A percentile compares a stretch with the other conserved stretches of the same genome.
Conservation (phyloP, 176 grass and related monocot species). For the Carex scoparia region DNA sequence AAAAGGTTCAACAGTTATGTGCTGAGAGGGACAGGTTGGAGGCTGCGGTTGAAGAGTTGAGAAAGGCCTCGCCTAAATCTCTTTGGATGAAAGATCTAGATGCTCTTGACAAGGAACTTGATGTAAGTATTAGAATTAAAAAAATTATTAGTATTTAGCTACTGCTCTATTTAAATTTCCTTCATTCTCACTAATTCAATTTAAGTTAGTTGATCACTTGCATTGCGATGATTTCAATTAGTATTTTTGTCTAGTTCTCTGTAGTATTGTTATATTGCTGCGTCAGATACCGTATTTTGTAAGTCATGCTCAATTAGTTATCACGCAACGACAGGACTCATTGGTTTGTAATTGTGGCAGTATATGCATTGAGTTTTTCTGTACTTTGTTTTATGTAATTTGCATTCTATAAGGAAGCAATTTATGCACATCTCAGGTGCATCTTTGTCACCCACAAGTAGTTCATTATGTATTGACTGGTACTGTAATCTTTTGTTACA, state of each 20-base stretch:
- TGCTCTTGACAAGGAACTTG: conserved; percentile 61
- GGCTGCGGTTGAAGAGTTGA: too few species aligned
- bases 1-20: too few species aligned
- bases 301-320: not conserved
- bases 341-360: not conserved
- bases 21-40: too few species aligned
- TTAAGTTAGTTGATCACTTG: not conserved
- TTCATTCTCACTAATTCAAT: not conserved
- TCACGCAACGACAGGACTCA: not conserved
- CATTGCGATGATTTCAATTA: not conserved
- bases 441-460: not conserved
- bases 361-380: not conserved
- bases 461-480: not conserved
- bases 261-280: not conserved
- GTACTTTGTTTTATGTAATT: not conserved
- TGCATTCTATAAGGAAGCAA: too few species aligned
- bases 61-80: not conserved
- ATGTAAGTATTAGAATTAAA: conserved; percentile 41
- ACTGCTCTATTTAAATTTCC: not conserved
- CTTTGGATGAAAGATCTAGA: conserved; percentile 85
- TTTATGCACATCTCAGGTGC: not conserved
- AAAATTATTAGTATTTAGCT: not conserved
- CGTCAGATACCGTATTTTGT: not conserved
- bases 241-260: not conserved
- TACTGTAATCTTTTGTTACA: not conserved